Evolutionary conservation across 768 basidiomycete species (phyloP), one percentile per base, ranked within the genome.

Genomic region (Pluteus cervinus): DNA sequence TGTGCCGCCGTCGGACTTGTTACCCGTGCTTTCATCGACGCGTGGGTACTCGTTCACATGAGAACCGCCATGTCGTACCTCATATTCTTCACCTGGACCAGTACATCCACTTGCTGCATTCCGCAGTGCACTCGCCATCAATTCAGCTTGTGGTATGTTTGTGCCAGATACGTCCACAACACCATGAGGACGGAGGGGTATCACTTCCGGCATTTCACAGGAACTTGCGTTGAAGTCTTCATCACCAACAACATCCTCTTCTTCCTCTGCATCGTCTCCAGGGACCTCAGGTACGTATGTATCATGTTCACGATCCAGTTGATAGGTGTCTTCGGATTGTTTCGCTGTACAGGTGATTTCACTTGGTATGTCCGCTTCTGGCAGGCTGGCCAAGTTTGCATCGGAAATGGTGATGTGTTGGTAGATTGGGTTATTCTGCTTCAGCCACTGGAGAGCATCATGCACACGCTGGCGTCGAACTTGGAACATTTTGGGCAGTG

Each of bases 391-490:
- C 5, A 53, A 23, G 2, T 24, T 16, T 12, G 30, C 34, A n/a
- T 46, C 40, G n/a, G 33, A 31, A 2, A 62, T 52, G 0, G 34
- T 25, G 7, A 60, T 47, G 14, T 54, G 42, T 0, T 14, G 7
- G 31, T 55, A 60, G 4, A 48, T 9, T 1, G 43, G 42, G 31
- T 62, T 60, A 41, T 61, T 42, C 0, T 3, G 23, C 38, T 58
- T 57, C 37, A 63, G 36, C 57, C 61, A 63, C 0, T 21, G 1
- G 1, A 62, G 33, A 2, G 56, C 58, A 1, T 51, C 41, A n/a
- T 32, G 44, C 3, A 62, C 49, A 0, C 29, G 9, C 1, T 25
- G 5, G 1, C 52, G 36, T 3, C 46, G 32, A 7, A 52, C 44
- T 2, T 30, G 10, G 16, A 49, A 46, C n/a, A 39, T 41, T 0